A percentile compares a stretch with the other conserved stretches of the same genome.
These are phyloP conservation scores for Aspergillus bridgeri DNA, from an alignment of 495 filamentous ascomycete genomes.

Conservation along the genomic window DNA sequence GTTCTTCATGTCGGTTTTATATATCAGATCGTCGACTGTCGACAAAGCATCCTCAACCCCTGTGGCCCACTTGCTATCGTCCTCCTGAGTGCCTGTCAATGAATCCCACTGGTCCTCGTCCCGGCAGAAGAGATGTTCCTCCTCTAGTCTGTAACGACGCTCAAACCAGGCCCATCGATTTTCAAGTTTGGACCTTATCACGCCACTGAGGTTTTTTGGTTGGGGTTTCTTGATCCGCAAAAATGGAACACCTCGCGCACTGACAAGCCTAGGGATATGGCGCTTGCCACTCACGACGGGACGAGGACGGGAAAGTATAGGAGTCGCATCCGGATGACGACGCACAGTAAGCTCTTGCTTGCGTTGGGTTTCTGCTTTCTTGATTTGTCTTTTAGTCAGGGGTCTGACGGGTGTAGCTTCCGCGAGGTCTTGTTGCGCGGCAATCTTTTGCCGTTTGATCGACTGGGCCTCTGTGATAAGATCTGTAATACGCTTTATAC, in stretches of 20 bases:
- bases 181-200: slow-evolving; percentile 52
- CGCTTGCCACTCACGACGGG: slow-evolving; percentile 50
- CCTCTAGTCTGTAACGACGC: slow-evolving; percentile 27
- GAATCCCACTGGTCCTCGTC: slow-evolving; percentile 60
- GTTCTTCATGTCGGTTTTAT: slow-evolving; percentile 24
- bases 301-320: slow-evolving; percentile 42
- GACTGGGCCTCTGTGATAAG: slow-evolving; percentile 23
- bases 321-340: slow-evolving; percentile 38
- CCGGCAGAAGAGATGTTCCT: slow-evolving; percentile 39
- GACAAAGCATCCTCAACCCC: slow-evolving; percentile 15
- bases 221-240: slow-evolving; percentile 70
- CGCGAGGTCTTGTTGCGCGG: slow-evolving; percentile 17
- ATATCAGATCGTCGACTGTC: slow-evolving; percentile 22
- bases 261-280: slow-evolving; percentile 56
- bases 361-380: slow-evolving; percentile 25
- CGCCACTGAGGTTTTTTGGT: slow-evolving; percentile 50
- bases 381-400: slow-evolving; percentile 21
- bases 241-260: slow-evolving; percentile 61
- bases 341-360: slow-evolving; percentile 26
- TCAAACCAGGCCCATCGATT: slow-evolving; percentile 36
- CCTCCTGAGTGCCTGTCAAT: slow-evolving; percentile 20
- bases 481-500: slow-evolving; percentile 19
- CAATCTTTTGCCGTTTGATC: slow-evolving; percentile 17
- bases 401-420: slow-evolving; percentile 15
- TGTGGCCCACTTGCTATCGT: slow-evolving; percentile 20